A percentile compares a stretch with the other conserved stretches of the same genome.
phyloP scores from a whole-genome alignment of 768 basidiomycete species.

The Naganishia kalamii region DNA sequence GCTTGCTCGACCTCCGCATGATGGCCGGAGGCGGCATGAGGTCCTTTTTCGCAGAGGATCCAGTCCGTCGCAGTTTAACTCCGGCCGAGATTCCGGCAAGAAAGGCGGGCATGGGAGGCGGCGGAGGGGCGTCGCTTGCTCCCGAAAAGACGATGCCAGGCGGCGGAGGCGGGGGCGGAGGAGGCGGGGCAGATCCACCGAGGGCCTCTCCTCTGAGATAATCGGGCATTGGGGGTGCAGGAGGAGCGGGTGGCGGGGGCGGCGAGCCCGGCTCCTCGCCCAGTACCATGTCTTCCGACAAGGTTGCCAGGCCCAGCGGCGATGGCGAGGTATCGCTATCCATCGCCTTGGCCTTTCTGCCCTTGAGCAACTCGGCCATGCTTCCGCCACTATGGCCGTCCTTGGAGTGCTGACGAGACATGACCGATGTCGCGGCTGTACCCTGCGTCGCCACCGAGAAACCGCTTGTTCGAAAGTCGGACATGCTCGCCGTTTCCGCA shows the following conservation, averaged over 20 bases:
- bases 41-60: constrained; percentile 2
- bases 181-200: constrained; percentile 31
- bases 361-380: constrained; percentile 60
- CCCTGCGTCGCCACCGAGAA: constrained; percentile 56
- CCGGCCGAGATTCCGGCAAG: constrained; percentile 40
- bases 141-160: not conserved
- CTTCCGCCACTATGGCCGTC: constrained; percentile 50
- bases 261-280: not conserved
- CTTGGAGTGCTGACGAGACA: constrained; percentile 24
- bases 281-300: constrained; percentile 36
- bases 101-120: constrained; percentile 29
- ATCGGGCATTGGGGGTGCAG: constrained; percentile 35
- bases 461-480: constrained; percentile 49
- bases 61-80: constrained; percentile 31
- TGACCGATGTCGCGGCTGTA: constrained; percentile 54
- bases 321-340: constrained; percentile 21
- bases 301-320: constrained; percentile 47
- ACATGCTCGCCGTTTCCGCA: constrained; percentile 35
- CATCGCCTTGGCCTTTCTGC: constrained; percentile 45
- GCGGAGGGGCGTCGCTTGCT: constrained; percentile 17
- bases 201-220: not conserved
- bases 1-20: constrained; percentile 40
- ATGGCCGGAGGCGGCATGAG: constrained; percentile 15
- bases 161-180: constrained; percentile 29
- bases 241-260: constrained; percentile 36